phyloP scores from a whole-genome alignment of 768 basidiomycete genomes.

The Serendipita sp. region DNA sequence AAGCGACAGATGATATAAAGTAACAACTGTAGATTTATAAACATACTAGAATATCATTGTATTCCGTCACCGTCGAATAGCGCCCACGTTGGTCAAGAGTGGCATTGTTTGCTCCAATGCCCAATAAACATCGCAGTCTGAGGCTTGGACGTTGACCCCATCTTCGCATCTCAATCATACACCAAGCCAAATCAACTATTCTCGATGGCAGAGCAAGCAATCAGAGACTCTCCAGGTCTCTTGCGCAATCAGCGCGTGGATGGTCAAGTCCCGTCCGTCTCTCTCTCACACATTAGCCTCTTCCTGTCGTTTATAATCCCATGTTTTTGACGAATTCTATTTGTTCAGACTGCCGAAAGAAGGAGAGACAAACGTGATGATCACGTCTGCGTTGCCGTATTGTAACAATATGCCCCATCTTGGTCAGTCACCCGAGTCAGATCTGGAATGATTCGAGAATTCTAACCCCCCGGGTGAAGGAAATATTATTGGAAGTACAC shows the following conservation, averaged over 20 bases:
- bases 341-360: constrained; percentile 50
- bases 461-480: constrained; percentile 24
- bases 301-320: no score
- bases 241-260: background rate
- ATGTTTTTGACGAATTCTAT: background rate
- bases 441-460: background rate
- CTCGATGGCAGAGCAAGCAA: background rate
- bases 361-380: constrained; percentile 75
- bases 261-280: background rate
- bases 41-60: no score
- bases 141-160: background rate
- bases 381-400: constrained; percentile 91
- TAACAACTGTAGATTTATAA: no score
- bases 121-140: background rate
- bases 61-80: no score
- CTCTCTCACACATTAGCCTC: background rate
- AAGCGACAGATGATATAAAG: no score
- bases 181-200: background rate
- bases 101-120: background rate
- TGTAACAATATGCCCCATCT: constrained; percentile 97
- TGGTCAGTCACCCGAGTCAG: constrained; percentile 29
- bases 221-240: background rate
- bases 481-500: constrained; percentile 86
- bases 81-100: background rate
- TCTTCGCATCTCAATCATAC: no score